phyloP scores from a whole-genome alignment of 257 asterid species.

The Salvia rosmarinus region DNA sequence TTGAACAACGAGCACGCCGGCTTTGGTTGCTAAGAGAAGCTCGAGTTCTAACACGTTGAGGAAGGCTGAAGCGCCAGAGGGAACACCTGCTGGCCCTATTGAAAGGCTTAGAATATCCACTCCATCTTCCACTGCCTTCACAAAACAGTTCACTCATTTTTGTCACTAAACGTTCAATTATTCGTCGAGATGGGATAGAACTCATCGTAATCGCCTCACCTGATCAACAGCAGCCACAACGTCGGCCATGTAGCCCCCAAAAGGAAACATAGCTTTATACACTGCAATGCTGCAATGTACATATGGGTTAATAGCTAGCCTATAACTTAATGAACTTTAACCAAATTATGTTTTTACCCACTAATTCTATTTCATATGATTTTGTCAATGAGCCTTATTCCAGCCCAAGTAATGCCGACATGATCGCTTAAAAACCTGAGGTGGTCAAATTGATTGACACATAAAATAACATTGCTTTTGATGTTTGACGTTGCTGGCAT shows the following conservation, averaged over 20 bases:
- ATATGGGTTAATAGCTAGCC: too few species aligned
- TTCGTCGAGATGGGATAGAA: too few species aligned
- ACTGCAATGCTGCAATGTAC: constrained; percentile 74
- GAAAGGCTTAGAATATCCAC: constrained; percentile 74
- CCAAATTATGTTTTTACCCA: too few species aligned
- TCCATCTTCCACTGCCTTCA: constrained; percentile 83
- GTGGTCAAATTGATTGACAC: too few species aligned
- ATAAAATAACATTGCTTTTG: too few species aligned
- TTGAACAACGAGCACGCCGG: constrained; percentile 72
- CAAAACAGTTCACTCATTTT: not conserved
- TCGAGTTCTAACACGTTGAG: constrained; percentile 60
- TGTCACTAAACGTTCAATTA: not conserved
- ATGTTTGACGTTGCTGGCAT: too few species aligned
- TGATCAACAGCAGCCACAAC: constrained; percentile 83
- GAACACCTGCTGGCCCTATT: constrained; percentile 63
- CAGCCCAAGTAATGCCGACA: too few species aligned
- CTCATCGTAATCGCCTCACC: constrained; percentile 38
- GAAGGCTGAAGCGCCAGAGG: constrained; percentile 61
- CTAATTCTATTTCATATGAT: too few species aligned
- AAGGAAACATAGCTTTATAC: constrained; percentile 63
- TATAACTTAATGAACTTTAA: too few species aligned
- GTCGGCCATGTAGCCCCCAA: constrained; percentile 75
- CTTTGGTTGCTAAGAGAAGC: constrained; percentile 64
- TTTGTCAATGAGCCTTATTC: too few species aligned
- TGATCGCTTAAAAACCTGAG: too few species aligned